Evolutionary conservation across 257 asterid species (phyloP), one percentile per base, ranked within the genome.

Genomic region (Jasminum sambac): DNA sequence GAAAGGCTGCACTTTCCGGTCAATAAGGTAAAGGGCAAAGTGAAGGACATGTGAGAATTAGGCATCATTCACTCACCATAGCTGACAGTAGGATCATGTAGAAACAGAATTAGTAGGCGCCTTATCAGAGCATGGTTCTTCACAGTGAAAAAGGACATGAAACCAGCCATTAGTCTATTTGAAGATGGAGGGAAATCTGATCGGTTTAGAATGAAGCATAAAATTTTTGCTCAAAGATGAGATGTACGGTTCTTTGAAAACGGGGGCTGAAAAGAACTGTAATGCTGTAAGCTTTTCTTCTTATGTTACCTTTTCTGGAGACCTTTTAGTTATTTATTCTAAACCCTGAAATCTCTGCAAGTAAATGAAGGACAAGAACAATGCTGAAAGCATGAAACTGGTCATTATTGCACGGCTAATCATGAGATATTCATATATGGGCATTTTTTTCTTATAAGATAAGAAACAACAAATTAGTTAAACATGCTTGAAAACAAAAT

Each of bases 1-100:
- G 79, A 68, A 84, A 78, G 76, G 66, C 63, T 94, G 80, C 99
- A 89, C 80, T 89, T 94, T 63, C 96, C 98, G 21, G 98, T 95
- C 58, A 89, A 96, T 75, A 88, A 80, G 77, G 70, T 84, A 76
- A 78, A 59, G 87, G 79, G 79, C 80, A 59, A 88, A 82, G 80
- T 89, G 79, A 68, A 84, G 79, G 77, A 67, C 63, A 30, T 86
- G 78, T 73, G 92, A 84, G 75, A 77, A n/a, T n/a, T n/a, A n/a
- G 75, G 72, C 55, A 74, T 63, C 63, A 76, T 55, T 64, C 64
- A 68, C 63, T 72, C 69, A 69, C 62, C 58, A 63, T 72, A 46
- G 74, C 76, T 55, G 67, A 55, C 68, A 67, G 74, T 70, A 73
- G 74, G 75, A 57, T 26, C 6, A 52, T 34, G 66, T 38, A 68